Base-by-base conservation (phyloP, 2,329 filamentous ascomycete species). In the Fusarium kyushuense region DNA sequence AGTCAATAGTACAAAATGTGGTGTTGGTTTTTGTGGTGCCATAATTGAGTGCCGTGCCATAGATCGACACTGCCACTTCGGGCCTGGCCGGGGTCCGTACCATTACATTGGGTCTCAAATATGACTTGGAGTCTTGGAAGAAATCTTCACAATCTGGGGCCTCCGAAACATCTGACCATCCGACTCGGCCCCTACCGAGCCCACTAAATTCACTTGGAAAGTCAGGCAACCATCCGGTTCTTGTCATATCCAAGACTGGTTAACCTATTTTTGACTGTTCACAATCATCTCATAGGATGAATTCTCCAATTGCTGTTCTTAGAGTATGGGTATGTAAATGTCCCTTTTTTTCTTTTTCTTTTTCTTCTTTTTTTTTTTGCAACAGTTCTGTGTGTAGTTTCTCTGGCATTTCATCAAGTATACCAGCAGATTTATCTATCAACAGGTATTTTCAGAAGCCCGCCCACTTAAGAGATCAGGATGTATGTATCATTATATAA, bases 11-110 rank as follows among this genome's bases (percentile, higher is more conserved):
- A 19, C 11, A n/a, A 27, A 27, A 27, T 6, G 9, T 49, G 61
- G 58, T 63, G 36, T 42, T 53, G 58, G 63, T 68, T 64, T 55
- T 54, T 52, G 70, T 74, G 72, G 72, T 63, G 71, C 64, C 68
- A 74, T 64, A 43, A 45, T 7, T 25, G 12, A 48, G 17, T 48
- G 17, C 41, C 40, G 8, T 40, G 38, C 12, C 36, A 25, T 47
- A 29, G 41, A 29, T 43, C 36, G 55, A 54, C 47, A 52, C 23
- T 49, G 60, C 67, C 67, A 43, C 60, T 54, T 53, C 67, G 67
- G 68, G 65, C 51, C 33, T 49, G 63, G 63, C 67, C 67, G 67
- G 67, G 67, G 49, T 53, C 58, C 38, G 42, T 25, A 53, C 36
- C 43, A 30, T 35, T 19, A 17, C 32, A 14, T 45, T 43, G 17